Evolutionary conservation across 2,329 filamentous ascomycete genomes (phyloP).

Genomic region (Penicillium sp.): DNA sequence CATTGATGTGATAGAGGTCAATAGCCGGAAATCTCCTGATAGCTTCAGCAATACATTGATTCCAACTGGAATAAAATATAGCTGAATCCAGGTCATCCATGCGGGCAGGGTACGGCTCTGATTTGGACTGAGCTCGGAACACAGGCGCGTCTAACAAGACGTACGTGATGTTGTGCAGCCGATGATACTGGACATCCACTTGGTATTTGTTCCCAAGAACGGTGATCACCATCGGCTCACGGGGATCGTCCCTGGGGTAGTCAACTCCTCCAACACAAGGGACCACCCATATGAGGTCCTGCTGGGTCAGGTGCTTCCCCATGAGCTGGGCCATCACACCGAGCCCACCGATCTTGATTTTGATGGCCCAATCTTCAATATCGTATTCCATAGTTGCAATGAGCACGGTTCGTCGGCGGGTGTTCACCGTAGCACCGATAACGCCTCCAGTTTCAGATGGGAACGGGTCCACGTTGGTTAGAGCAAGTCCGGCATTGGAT

Average conservation of each 20-base stretch:
- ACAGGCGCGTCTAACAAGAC: constrained; percentile 71
- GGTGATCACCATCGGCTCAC: constrained; percentile 66
- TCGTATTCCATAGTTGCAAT: constrained; percentile 76
- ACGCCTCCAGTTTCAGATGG: constrained; percentile 37
- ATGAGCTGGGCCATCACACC: constrained; percentile 74
- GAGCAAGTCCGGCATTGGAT: constrained; percentile 9
- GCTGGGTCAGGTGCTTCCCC: constrained; percentile 69
- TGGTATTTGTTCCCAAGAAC: constrained; percentile 66
- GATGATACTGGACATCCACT: constrained; percentile 69
- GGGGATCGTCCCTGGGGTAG: constrained; percentile 57
- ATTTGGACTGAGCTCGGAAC: constrained; percentile 68
- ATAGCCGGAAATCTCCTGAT: constrained; percentile 65
- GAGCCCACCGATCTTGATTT: constrained; percentile 73
- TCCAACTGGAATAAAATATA: constrained; percentile 73
- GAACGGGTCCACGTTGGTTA: constrained; percentile 1
- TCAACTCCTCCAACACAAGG: constrained; percentile 68
- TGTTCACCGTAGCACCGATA: constrained; percentile 35
- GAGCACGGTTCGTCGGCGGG: constrained; percentile 59
- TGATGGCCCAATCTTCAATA: constrained; percentile 72
- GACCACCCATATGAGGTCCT: constrained; percentile 69
- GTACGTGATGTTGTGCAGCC: constrained; percentile 69
- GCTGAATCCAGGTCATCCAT: constrained; percentile 73
- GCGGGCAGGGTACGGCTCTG: constrained; percentile 68
- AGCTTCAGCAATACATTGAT: constrained; percentile 69
- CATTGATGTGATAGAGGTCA: constrained; percentile 71